Base-by-base conservation (phyloP, 495 filamentous ascomycete genomes). In the Zalerion maritima region DNA sequence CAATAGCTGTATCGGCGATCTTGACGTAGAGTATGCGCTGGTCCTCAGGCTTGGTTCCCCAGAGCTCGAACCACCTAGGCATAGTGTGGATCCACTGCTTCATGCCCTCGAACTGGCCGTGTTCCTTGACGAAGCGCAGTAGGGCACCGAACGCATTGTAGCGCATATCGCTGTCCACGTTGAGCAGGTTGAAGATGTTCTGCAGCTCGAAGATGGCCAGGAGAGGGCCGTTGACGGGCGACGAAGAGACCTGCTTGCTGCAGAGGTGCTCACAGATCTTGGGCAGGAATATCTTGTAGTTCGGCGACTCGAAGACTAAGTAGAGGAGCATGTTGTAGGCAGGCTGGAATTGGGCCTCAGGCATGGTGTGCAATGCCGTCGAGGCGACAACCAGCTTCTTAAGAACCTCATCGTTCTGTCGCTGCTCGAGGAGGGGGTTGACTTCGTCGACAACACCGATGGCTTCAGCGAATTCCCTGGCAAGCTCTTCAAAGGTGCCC, bases 251-350 rank as follows among this genome's bases (percentile, higher is more conserved):
- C 34, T 89, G 89, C 47, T 74, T 75, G 34, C 73, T 75, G n/a
- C n/a, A n/a, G 43, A 96, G 81, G 55, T 87, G 80, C 37, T 72
- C 62, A 64, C 89, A 94, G 42, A 99, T 71, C 41, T 63, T 66
- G 26, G 83, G 75, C 16, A 99, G 78, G 60, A 85, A 85, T 49
- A 75, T 81, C 50, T 82, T 71, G 35, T 78, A 65, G 39, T 85
- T 76, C 38, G 77, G 70, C 21, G 81, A 77, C 55, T 91, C 83
- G 40, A 79, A 69, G 44, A 91, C 65, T 15, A 99, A 75, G 62
- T 96, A 84, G 38, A 94, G 67, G 40, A 99, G 75, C 38, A 94
- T 78, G 60, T 96, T 94, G 63, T 94, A 94, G 20, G 89, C 80
- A 19, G 85, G 72, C 30, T 78, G 81, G 51, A 96, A 87, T 56